Base-by-base conservation (phyloP, 2,329 filamentous ascomycete genomes). In the Pyricularia pennisetigena region DNA sequence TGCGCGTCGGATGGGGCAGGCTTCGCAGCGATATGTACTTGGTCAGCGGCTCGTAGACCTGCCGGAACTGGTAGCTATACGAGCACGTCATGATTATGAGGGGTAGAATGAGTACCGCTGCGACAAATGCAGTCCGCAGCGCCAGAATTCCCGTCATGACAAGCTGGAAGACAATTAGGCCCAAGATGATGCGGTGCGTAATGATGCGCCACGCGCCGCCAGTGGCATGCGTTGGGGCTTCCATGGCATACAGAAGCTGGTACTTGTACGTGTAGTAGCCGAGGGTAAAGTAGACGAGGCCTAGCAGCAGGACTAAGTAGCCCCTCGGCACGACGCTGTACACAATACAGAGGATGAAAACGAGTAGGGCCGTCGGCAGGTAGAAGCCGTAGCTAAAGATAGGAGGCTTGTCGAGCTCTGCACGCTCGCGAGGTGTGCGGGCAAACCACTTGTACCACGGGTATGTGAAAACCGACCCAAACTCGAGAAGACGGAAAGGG, bases 171-270 rank as follows among this genome's bases (percentile, higher is more conserved):
- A 98, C 87, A 2, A 96, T 80, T 10, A 97, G 80, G 0, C 95
- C 95, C 28, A 97, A 82, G 68, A 98, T 87, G 69, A 97, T 86
- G 49, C 95, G 91, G 75, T 95, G 93, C 79, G 93, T 97, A 71
- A 99, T 97, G 85, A 99, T 97, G 65, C 91, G 90, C 95, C 95
- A 99, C 4, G 94, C 93, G 70, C 90, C 89, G 24, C 96, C 96
- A 0, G 94, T 98, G 20, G 93, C 93, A 76, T 97, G 93, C 75
- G 96, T 93, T 20, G 93, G 91, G 76, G 98, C 94, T 74, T 98
- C 94, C 95, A 99, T 99, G 35, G 95, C 93, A 77, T 99, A 99
- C 4, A 99, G 84, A 4, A 99, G 83, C 81, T 99, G 96, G 79
- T 99, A 99, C 77, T 97, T 97, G 85, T 97, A 96, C 35, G 92